Evolutionary conservation across 306 rosid genomes (phyloP).

Genomic region (Myrica gale): DNA sequence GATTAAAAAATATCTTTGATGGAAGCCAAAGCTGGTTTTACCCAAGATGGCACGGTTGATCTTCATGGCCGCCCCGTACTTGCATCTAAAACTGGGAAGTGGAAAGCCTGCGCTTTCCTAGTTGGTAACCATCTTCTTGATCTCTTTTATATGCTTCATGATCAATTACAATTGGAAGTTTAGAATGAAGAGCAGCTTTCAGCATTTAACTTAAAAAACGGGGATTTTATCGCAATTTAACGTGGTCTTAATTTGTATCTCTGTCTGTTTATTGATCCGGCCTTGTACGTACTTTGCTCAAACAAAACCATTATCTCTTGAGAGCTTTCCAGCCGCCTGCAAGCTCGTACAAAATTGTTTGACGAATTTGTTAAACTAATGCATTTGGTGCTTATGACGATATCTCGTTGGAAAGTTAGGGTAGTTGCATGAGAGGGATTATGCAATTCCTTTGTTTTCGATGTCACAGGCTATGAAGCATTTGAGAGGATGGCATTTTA

Average conservation of each 20-base stretch:
- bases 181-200: no score
- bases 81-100: slow-evolving; percentile 85
- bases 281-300: no score
- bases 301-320: not conserved
- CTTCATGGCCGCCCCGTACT: slow-evolving; percentile 71
- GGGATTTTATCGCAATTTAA: no score
- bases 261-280: no score
- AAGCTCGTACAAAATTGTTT: not conserved
- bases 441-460: not conserved
- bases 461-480: slow-evolving; percentile 79
- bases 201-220: no score
- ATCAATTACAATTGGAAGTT: no score
- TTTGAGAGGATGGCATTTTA: slow-evolving; percentile 99
- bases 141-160: not conserved
- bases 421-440: not conserved
- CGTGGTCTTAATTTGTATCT: no score
- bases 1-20: slow-evolving; percentile 15
- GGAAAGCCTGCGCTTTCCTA: slow-evolving; percentile 96
- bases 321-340: not conserved
- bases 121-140: slow-evolving; percentile 53
- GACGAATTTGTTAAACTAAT: not conserved
- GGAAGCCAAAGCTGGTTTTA: slow-evolving; percentile 64
- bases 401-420: no score
- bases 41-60: slow-evolving; percentile 81
- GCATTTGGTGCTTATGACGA: not conserved